Evolutionary conservation across 192 early-diverging fungal genomes (phyloP), one percentile per base, ranked within the genome.

Genomic region (Haplosporangium gracile): DNA sequence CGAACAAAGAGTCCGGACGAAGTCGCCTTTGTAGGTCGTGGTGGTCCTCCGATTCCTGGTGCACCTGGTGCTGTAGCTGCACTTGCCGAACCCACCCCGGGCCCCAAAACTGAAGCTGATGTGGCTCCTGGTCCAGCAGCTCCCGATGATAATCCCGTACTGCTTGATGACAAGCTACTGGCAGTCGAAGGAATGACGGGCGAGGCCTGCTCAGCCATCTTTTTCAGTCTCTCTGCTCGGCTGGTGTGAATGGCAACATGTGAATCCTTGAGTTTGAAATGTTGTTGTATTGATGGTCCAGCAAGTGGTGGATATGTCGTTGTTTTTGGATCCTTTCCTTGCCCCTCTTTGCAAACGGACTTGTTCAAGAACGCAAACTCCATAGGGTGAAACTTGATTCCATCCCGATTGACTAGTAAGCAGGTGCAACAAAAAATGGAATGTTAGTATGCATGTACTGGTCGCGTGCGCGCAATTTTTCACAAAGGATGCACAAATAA

Each of bases 371-470:
- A 86, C 40, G 84, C 78, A 42, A 74, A 80, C 68, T 86, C 84
- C 29, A 78, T 86, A 69, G 84, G 84, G 47, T 86, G 84, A 49
- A 86, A 86, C 40, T 86, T 86, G 72, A 86, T 80, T 26, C 84
- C 84, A 49, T 86, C 69, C 1, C 45, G 74, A 11, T 76, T 71
- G 42, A 86, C 84, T 83, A 70, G 4, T 47, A 9, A 73, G 40
- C 18, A 57, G 4, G 34, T 18, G 15, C 11, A 60, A 38, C 16
- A 40, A 60, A 47, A 40, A 69, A 45, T 26, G 24, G 32, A 53
- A 45, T 20, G 40, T 43, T 36, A 39, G 65, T 39, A 68, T 55
- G 45, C 26, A 75, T n/a, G 55, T 18, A 65, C 10, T 24, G 34
- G 29, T 76, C 74, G 32, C 34, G 34, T 60, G 29, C 40, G 34